These are phyloP conservation scores for Decorospora gaudefroyi DNA, from an alignment of 2,329 filamentous ascomycete species.

Conservation along the genomic window DNA sequence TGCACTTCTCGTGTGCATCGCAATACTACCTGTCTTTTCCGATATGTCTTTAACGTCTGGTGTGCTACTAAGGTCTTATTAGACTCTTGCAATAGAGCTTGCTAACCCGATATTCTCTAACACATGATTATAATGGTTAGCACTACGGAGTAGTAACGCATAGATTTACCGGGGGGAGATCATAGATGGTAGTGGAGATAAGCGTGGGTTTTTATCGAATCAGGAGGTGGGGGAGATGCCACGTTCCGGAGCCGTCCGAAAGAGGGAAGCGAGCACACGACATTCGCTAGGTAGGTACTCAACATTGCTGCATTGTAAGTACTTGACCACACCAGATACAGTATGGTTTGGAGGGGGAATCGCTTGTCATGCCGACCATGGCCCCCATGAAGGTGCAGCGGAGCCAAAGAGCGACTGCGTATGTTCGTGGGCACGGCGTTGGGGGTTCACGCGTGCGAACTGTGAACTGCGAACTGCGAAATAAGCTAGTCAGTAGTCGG, in stretches of 20 bases:
- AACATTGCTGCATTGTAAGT: neutral
- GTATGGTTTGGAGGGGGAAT: too few relatives aligned
- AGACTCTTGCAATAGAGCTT: too few relatives aligned
- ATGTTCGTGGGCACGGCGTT: neutral
- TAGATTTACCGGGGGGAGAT: neutral
- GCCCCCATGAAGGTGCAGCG: neutral
- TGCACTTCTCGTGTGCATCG: neutral
- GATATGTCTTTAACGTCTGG: neutral
- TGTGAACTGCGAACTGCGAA: constrained; percentile 11
- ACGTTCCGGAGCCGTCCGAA: constrained; percentile 2
- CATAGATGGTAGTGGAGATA: neutral
- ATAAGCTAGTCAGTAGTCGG: too few relatives aligned
- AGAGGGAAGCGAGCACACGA: constrained; percentile 18
- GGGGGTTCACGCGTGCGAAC: constrained; percentile 12
- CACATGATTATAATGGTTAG: too few relatives aligned
- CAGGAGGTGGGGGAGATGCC: constrained; percentile 1
- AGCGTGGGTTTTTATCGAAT: constrained; percentile 5
- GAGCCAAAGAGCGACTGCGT: neutral
- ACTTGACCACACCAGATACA: neutral
- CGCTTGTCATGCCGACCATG: too few relatives aligned
- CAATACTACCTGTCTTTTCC: neutral
- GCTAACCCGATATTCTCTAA: too few relatives aligned
- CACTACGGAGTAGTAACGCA: constrained; percentile 5
- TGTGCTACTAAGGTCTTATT: too few relatives aligned
- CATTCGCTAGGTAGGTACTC: neutral